Conservation (phyloP, 75 land plant species). For the Pseudotsuga menziesii region DNA sequence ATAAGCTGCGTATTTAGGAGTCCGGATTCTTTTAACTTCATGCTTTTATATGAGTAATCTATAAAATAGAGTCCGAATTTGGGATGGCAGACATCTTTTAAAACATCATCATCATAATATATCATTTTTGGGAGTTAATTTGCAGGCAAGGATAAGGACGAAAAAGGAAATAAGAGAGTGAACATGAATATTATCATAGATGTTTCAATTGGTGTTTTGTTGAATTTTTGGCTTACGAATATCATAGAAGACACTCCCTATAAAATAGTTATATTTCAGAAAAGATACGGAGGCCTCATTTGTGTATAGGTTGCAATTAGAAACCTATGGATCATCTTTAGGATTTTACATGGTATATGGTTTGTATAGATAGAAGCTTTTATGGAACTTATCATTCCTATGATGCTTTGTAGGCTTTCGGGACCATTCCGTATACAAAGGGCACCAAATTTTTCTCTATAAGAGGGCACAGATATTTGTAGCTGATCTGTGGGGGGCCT, state of each 20-base stretch:
- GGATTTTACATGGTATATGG: background rate
- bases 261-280: background rate
- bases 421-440: slow-evolving; percentile 92
- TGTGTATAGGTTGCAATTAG: background rate
- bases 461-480: slow-evolving; percentile 98
- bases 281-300: background rate
- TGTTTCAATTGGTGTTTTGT: background rate
- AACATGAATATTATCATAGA: background rate
- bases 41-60: background rate
- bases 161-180: background rate
- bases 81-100: background rate
- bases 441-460: slow-evolving; percentile 91
- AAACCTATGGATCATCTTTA: background rate
- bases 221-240: background rate
- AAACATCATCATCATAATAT: background rate
- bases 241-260: background rate
- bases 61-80: background rate
- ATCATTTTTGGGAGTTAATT: background rate
- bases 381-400: background rate
- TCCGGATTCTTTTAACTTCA: background rate
- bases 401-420: slow-evolving; percentile 59
- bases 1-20: background rate
- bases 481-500: slow-evolving; percentile 97
- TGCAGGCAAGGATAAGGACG: background rate
- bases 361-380: background rate